phyloP scores from a whole-genome alignment of 1,284 basidiomycete species.

The Malassezia japonica region DNA sequence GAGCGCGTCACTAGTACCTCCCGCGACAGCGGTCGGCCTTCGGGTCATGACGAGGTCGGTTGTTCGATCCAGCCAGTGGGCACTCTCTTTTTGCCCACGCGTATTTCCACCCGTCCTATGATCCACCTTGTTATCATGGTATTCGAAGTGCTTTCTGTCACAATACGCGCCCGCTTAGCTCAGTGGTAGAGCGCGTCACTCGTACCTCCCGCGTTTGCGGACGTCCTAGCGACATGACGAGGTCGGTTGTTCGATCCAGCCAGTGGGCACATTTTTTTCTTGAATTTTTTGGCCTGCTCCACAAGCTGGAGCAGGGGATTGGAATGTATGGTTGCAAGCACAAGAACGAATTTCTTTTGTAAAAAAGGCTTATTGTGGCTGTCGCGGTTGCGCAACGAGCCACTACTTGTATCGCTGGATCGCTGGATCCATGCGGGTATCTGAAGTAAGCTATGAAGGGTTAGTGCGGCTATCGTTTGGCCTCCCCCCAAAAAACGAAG shows the following conservation, averaged over 20 bases:
- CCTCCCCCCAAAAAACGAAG: too few species aligned
- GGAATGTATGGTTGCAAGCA: too few species aligned
- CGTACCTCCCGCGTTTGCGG: constrained; percentile 47
- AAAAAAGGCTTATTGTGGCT: too few species aligned
- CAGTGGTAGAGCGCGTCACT: constrained; percentile 60
- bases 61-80: constrained; percentile 22
- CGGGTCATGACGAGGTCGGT: constrained; percentile 19
- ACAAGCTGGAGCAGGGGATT: too few species aligned
- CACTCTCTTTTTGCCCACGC: constrained; percentile 1
- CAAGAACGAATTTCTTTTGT: too few species aligned
- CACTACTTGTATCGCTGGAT: too few species aligned
- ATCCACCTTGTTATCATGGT: neutral
- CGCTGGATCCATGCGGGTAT: too few species aligned
- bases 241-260: constrained; percentile 20
- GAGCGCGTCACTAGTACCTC: constrained; percentile 57
- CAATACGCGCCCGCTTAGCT: constrained; percentile 50
- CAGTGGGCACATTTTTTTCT: constrained; percentile 16
- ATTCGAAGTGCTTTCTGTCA: neutral
- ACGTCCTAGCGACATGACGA: constrained; percentile 9
- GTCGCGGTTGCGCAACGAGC: too few species aligned
- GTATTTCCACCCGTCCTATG: neutral
- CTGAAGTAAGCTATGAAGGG: too few species aligned
- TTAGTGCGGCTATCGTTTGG: too few species aligned
- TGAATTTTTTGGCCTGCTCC: too few species aligned
- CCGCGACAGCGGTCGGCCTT: constrained; percentile 3